Percentiles rank a stretch among this genome's conserved stretches.
Conservation (phyloP, 176 grass and related monocot species). For the Zea luxurians region DNA sequence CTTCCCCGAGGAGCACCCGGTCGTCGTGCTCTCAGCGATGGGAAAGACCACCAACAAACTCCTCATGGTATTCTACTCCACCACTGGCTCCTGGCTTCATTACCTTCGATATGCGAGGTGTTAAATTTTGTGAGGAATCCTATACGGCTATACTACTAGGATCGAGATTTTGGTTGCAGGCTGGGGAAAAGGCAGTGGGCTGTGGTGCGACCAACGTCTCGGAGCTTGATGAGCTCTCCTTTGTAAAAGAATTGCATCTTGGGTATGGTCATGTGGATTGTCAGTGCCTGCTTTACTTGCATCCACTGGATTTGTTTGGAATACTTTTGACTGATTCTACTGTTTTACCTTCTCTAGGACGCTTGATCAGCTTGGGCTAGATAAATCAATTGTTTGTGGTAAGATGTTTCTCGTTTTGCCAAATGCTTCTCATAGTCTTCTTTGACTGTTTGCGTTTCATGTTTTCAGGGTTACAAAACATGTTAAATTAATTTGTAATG, state of each 20-base stretch:
- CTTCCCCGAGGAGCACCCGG: slow-evolving; percentile 61
- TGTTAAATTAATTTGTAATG: background rate
- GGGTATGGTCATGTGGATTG: slow-evolving; percentile 26
- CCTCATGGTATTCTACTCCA: slow-evolving; percentile 35
- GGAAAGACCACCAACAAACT: slow-evolving; percentile 77
- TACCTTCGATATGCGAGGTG: background rate
- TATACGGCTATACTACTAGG: background rate
- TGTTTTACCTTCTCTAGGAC: slow-evolving; percentile 49
- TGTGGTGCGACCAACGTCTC: slow-evolving; percentile 54
- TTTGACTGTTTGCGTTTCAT: background rate
- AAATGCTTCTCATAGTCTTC: background rate
- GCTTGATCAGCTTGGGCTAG: slow-evolving; percentile 55
- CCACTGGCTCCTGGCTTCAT: background rate
- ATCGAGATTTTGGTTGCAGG: background rate
- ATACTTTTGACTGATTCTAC: slow-evolving; percentile 11
- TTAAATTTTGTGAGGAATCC: background rate
- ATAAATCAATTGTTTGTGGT: slow-evolving; percentile 61
- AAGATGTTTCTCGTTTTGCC: slow-evolving; percentile 8
- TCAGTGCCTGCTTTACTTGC: slow-evolving; percentile 8
- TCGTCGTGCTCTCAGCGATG: slow-evolving; percentile 75
- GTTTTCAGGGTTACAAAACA: background rate
- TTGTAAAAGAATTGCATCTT: slow-evolving; percentile 60
- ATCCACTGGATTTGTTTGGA: background rate
- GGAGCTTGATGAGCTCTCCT: slow-evolving; percentile 53
- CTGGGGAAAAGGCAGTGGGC: slow-evolving; percentile 39